Percentiles rank a stretch among this genome's conserved stretches.
Evolutionary conservation across 257 asterid genomes (phyloP).

Genomic region (Solanum clarkiae): DNA sequence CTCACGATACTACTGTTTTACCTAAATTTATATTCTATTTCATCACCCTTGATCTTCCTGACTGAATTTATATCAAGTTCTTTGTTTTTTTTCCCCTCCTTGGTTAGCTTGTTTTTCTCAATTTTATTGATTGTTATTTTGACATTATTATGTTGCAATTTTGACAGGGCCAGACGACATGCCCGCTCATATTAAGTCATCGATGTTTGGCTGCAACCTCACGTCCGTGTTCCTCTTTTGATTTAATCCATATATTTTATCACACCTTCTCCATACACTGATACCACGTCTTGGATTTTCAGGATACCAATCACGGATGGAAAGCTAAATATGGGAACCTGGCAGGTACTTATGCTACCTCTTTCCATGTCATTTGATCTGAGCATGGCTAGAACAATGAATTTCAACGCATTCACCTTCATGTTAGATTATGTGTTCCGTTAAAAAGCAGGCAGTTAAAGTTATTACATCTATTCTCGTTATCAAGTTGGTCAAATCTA

Average conservation of each 20-base stretch:
- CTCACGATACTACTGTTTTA: not conserved
- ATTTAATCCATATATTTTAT: not conserved
- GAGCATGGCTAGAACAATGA: not conserved
- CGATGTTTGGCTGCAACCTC: constrained; percentile 92
- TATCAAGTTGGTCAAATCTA: not conserved
- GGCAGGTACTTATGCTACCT: constrained; percentile 61
- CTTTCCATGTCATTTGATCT: not conserved
- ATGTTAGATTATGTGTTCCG: not conserved
- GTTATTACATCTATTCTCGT: not conserved
- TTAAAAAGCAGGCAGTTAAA: not conserved
- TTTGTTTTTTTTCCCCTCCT: not conserved
- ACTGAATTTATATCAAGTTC: not conserved
- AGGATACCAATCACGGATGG: constrained; percentile 92
- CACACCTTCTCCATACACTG: not conserved
- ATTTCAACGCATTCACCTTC: not conserved
- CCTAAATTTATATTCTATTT: not conserved
- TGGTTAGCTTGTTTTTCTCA: not conserved
- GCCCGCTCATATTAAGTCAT: constrained; percentile 98
- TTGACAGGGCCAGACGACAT: constrained; percentile 95
- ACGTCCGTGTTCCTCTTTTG: constrained; percentile 29
- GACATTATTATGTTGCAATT: not conserved
- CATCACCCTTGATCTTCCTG: not conserved
- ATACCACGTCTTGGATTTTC: constrained; percentile 9
- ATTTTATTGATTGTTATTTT: not conserved
- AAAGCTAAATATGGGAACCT: constrained; percentile 87